Evolutionary conservation across 108 stramenopile species (phyloP).

Genomic region (Nitzschia sp.): DNA sequence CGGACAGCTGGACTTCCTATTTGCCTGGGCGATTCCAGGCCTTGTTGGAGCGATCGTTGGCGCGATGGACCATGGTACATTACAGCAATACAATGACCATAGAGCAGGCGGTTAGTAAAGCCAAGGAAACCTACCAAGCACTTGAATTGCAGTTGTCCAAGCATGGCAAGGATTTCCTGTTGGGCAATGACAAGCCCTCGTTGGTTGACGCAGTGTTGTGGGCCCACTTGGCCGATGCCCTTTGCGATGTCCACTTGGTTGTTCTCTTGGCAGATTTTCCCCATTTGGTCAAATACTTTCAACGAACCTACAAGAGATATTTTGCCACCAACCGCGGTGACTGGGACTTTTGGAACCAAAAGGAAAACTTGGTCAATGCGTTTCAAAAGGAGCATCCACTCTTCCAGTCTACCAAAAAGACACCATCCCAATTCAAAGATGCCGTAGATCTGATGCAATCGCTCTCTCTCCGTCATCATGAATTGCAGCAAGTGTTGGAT

Average conservation of each 20-base stretch:
- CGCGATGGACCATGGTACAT: conserved; percentile 28
- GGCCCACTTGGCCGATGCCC: conserved; percentile 71
- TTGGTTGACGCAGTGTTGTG: conserved; percentile 60
- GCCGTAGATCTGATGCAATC: conserved; percentile 71
- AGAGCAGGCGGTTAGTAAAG: conserved; percentile 44
- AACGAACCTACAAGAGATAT: conserved; percentile 49
- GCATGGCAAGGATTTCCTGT: conserved; percentile 30
- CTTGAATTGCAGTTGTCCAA: conserved; percentile 47
- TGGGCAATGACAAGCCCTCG: conserved; percentile 50
- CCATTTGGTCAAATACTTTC: conserved; percentile 56
- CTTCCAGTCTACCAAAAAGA: conserved; percentile 3
- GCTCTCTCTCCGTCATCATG: conserved; percentile 56
- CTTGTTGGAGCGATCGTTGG: conserved; percentile 46
- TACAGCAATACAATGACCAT: conserved; percentile 34
- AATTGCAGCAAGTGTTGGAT: conserved; percentile 49
- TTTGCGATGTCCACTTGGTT: conserved; percentile 68
- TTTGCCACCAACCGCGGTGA: conserved; percentile 35
- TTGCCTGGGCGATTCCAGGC: conserved; percentile 57
- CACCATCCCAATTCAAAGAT: conserved; percentile 34
- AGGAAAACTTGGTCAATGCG: conserved; percentile 54
- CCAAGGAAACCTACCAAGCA: conserved; percentile 43
- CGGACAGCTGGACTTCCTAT: conserved; percentile 12
- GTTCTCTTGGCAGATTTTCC: conserved; percentile 57
- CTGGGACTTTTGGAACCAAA: conserved; percentile 43
- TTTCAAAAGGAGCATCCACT: conserved; percentile 43